Evolutionary conservation across 1,284 basidiomycete species (phyloP).

Genomic region (Papiliotrema laurentii): DNA sequence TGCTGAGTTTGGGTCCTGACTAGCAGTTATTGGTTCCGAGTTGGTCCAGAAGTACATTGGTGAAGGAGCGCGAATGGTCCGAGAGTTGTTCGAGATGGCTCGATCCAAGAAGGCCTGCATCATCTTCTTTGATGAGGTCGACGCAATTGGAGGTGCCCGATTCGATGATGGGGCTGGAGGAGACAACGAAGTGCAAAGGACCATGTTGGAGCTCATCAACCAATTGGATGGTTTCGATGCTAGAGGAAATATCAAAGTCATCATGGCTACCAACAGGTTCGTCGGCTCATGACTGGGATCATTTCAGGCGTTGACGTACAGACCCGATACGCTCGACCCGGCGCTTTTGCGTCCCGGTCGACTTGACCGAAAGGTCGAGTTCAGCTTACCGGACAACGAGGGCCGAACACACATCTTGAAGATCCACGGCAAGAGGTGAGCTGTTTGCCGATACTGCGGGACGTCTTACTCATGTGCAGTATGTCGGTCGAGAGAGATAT

Average conservation of each 20-base stretch:
- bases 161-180: constrained; percentile 99
- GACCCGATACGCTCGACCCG: constrained; percentile 97
- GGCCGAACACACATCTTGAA: constrained; percentile 94
- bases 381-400: constrained; percentile 90
- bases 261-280: constrained; percentile 97
- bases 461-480: constrained; percentile 49
- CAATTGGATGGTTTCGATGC: constrained; percentile 99
- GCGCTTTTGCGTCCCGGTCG: constrained; percentile 93
- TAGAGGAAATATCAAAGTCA: constrained; percentile 97
- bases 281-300: constrained; percentile 18
- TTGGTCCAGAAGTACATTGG: constrained; percentile 99
- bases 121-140: constrained; percentile 95
- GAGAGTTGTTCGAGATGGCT: constrained; percentile 99
- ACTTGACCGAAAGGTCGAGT: constrained; percentile 93
- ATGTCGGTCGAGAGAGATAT: constrained; percentile 98
- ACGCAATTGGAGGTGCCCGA: constrained; percentile 93
- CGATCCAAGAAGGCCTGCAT: constrained; percentile 98
- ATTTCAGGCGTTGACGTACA: constrained; percentile 34
- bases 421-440: constrained; percentile 89
- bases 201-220: constrained; percentile 99
- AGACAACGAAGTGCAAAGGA: constrained; percentile 98
- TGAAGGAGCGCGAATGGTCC: constrained; percentile 97
- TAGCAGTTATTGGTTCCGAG: constrained; percentile 78
- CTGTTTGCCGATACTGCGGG: constrained; percentile 1
- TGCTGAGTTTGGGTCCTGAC: background rate